A percentile compares a stretch with the other conserved stretches of the same genome.
Evolutionary conservation across 1,139 yeast species (phyloP).

Genomic region (Saccharomyces hybrid): DNA sequence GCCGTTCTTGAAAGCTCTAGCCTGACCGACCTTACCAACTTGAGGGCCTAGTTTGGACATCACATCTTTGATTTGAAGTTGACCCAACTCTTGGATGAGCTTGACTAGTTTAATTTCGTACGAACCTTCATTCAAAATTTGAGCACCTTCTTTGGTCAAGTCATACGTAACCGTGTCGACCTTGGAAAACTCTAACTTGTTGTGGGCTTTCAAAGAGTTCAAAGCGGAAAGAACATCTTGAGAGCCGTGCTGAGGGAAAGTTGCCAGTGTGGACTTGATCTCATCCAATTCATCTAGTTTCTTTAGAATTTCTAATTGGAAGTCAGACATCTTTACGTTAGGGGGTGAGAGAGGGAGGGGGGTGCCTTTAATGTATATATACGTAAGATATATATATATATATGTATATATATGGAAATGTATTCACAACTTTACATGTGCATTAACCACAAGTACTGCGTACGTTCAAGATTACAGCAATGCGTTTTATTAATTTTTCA

Average conservation of each 20-base stretch:
- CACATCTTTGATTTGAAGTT: conserved; percentile 74
- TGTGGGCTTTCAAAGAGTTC: conserved; percentile 77
- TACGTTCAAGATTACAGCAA: not conserved
- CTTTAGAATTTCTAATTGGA: conserved; percentile 45
- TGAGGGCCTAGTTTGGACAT: conserved; percentile 65
- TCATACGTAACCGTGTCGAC: conserved; percentile 71
- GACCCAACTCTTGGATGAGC: conserved; percentile 66
- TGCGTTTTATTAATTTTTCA: not conserved
- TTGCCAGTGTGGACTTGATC: conserved; percentile 56
- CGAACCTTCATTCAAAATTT: conserved; percentile 71
- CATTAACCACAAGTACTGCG: not conserved
- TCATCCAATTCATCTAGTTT: conserved; percentile 52
- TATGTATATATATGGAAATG: not conserved
- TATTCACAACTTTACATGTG: not conserved
- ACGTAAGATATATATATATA: not conserved
- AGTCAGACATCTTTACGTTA: conserved; percentile 29
- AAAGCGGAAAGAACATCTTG: conserved; percentile 65
- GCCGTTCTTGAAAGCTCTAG: conserved; percentile 95
- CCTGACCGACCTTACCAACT: conserved; percentile 83
- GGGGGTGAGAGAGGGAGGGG: not conserved
- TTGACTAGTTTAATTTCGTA: conserved; percentile 83
- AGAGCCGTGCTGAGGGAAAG: conserved; percentile 46
- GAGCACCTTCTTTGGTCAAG: conserved; percentile 75
- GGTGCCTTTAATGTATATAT: not conserved
- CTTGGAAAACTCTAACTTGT: conserved; percentile 68